Conservation (phyloP, 768 basidiomycete genomes). For the Lactarius evosmus region DNA sequence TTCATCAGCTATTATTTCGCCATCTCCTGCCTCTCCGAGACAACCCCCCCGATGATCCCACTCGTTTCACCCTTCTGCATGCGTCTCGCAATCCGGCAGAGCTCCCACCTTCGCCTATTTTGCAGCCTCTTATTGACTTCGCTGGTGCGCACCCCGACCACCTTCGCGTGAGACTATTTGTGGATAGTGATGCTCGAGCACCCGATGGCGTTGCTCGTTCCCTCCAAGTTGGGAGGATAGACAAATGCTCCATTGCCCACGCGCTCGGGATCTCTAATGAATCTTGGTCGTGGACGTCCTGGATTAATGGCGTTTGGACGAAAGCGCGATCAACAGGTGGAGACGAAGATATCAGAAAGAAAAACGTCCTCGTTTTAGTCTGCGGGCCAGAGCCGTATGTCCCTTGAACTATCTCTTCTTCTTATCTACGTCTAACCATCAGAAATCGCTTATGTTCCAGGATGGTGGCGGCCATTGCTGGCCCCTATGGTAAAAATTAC, state of each 20-base stretch:
- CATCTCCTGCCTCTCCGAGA: constrained; percentile 40
- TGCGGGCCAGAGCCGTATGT: constrained; percentile 84
- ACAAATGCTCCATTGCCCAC: constrained; percentile 45
- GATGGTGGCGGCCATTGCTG: constrained; percentile 73
- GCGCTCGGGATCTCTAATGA: constrained; percentile 37
- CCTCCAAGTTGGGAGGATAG: constrained; percentile 53
- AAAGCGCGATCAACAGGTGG: constrained; percentile 3
- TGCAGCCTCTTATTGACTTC: constrained; percentile 49
- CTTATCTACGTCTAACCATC: constrained; percentile 4
- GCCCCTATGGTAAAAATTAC: constrained; percentile 70
- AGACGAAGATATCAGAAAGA: constrained; percentile 12
- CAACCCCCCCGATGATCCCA: constrained; percentile 30
- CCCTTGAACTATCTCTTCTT: constrained; percentile 12
- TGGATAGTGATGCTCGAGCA: constrained; percentile 42
- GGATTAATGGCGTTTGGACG: constrained; percentile 11
- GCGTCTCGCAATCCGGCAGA: constrained; percentile 59
- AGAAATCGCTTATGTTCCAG: constrained; percentile 38
- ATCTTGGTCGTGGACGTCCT: constrained; percentile 35
- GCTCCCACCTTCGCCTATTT: constrained; percentile 63
- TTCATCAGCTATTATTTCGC: constrained; percentile 68
- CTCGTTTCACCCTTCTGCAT: constrained; percentile 72
- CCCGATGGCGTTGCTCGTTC: constrained; percentile 23
- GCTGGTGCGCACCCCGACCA: constrained; percentile 51
- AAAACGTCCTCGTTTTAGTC: constrained; percentile 60
- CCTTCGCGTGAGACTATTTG: constrained; percentile 59